phyloP scores from a whole-genome alignment of 306 rosid genomes.

The Cicer judaicum region DNA sequence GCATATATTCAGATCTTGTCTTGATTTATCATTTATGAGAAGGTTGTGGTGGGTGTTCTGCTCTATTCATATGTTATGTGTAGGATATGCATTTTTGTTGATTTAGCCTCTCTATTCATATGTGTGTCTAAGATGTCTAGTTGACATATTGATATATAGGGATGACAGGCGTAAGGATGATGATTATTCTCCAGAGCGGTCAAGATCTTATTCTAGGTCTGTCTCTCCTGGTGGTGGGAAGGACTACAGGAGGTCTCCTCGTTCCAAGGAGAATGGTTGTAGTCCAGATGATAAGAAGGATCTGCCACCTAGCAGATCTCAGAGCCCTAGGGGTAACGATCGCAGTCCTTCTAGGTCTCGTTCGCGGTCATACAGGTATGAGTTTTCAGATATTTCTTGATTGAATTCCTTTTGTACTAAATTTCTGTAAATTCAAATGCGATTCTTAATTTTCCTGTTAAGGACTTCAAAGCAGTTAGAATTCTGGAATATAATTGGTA shows the following conservation, averaged over 20 bases:
- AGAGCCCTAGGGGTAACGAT: constrained; percentile 59
- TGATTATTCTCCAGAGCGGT: constrained; percentile 64
- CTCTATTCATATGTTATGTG: constrained; percentile 16
- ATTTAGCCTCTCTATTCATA: constrained; percentile 6
- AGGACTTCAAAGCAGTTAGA: constrained; percentile 29
- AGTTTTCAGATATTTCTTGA: constrained; percentile 38
- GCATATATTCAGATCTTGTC: constrained; percentile 36
- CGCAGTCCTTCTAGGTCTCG: constrained; percentile 66
- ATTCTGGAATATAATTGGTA: constrained; percentile 2
- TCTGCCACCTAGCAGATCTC: constrained; percentile 57
- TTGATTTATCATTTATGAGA: constrained; percentile 44
- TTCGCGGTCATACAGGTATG: constrained; percentile 75
- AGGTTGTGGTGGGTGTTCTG: constrained; percentile 34
- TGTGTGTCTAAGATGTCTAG: constrained; percentile 4
- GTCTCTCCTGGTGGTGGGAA: constrained; percentile 56
- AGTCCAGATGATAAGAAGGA: constrained; percentile 58
- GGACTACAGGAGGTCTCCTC: constrained; percentile 62
- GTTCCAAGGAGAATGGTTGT: constrained; percentile 62
- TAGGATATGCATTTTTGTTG: constrained; percentile 19
- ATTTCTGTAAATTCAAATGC: constrained; percentile 15
- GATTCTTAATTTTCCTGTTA: constrained; percentile 6
- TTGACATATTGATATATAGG: constrained; percentile 52
- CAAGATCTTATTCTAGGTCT: constrained; percentile 83
- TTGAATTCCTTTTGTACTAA: background rate
- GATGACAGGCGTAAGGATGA: constrained; percentile 64